Evolutionary conservation across 345 rosid genomes (phyloP), one percentile per base, ranked within the genome.

Genomic region (Bruguiera gymnorhiza): DNA sequence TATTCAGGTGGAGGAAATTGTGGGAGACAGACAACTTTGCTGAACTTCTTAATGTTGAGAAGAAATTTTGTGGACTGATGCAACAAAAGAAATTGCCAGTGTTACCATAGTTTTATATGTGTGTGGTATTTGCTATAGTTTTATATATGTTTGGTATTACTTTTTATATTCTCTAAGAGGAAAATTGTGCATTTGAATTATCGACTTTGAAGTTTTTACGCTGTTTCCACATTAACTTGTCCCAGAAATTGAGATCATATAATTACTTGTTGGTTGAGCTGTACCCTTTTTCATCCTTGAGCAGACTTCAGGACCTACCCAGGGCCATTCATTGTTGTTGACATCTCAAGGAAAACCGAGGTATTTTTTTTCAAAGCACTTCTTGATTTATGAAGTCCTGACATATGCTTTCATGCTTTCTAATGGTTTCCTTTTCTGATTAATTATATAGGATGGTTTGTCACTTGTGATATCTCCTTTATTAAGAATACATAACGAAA

Each of bases 271-370:
- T 69, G 15, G 46, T 60, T 63, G 62, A 60, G 37, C 30, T 56
- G n/a, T 16, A 56, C 5, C 36, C 61, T 71, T 61, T 65, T 65
- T 62, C 8, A 10, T 76, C 57, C 69, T 80, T 76, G 50, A 78
- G 60, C 87, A 93, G 98, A 85, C 81, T 86, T 97, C 69, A 91
- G 79, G 83, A 85, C 86, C 78, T 84, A 84, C 70, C 98, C 97
- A 39, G 98, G 98, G 61, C 98, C 98, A 11, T 83, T 89, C 77
- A 50, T 93, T 77, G 88, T 93, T 58, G 84, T 88, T 68, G 94
- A 89, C 75, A 72, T 88, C 76, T 81, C 83, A 75, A 88, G 88
- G 64, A 85, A 77, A 70, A 69, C 81, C 67, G 91, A 89, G 97
- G 98, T 93, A 80, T 60, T 11, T 26, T 63, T 78, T 62, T 53